A percentile compares a stretch with the other conserved stretches of the same genome.
Evolutionary conservation across 306 rosid species (phyloP).

Genomic region (Lathyrus tuberosus): DNA sequence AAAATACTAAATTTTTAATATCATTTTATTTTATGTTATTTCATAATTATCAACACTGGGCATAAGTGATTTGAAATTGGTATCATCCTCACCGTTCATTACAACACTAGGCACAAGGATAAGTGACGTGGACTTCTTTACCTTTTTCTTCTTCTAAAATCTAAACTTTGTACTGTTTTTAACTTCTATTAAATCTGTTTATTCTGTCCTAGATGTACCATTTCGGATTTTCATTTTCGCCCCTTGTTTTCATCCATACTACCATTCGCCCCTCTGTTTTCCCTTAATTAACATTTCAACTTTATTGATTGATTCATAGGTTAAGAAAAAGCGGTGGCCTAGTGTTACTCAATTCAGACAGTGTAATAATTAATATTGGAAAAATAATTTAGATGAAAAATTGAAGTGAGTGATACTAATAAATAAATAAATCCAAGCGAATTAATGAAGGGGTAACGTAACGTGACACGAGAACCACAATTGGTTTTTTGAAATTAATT

Average conservation of each 20-base stretch:
- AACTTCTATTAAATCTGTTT: neutral
- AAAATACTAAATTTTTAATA: too few species aligned
- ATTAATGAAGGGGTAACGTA: conserved; percentile 1
- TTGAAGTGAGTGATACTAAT: neutral
- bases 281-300: too few species aligned
- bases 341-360: neutral
- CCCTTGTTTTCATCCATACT: neutral
- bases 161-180: neutral
- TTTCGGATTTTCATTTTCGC: neutral
- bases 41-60: too few species aligned
- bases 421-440: neutral
- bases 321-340: too few species aligned
- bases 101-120: neutral
- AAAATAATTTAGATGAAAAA: neutral
- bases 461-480: neutral
- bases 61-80: neutral
- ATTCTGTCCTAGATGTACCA: neutral
- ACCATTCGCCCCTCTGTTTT: neutral
- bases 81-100: conserved; percentile 1
- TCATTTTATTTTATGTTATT: too few species aligned
- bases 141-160: neutral
- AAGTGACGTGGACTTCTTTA: neutral
- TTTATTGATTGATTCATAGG: too few species aligned
- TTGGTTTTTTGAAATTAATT: neutral
- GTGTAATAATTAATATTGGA: neutral